Percentiles rank a stretch among this genome's conserved stretches.
phyloP scores from a whole-genome alignment of 225 moss, liverwort and hornwort genomes.

The Pleurozium schreberi region DNA sequence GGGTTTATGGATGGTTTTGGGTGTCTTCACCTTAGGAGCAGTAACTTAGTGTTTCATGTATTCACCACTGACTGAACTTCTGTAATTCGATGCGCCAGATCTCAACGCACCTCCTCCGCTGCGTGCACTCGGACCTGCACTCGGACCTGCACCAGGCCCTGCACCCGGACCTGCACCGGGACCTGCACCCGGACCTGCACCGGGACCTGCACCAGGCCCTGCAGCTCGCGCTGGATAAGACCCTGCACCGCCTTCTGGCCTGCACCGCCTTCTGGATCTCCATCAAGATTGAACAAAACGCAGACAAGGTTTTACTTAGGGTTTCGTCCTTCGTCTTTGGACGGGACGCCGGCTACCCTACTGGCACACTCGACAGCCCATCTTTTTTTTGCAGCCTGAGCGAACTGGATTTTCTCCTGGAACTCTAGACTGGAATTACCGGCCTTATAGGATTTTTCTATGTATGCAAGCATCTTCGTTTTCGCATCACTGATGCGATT shows the following conservation, averaged over 20 bases:
- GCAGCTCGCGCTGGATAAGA: background rate
- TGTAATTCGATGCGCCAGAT: background rate
- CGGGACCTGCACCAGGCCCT: background rate
- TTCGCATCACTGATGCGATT: background rate
- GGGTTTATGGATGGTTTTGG: fast-evolving
- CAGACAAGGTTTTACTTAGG: no score
- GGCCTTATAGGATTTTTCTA: background rate
- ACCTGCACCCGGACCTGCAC: background rate
- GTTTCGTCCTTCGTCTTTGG: background rate
- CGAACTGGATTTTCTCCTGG: background rate
- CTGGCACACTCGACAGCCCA: background rate
- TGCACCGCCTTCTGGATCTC: background rate
- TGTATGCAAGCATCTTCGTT: background rate
- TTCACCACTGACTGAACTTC: background rate
- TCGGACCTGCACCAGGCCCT: background rate
- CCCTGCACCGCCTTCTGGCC: no score
- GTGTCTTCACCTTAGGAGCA: background rate
- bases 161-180: background rate
- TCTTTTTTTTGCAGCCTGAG: background rate
- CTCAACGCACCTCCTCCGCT: background rate
- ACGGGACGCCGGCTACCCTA: background rate
- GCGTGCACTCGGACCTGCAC: background rate
- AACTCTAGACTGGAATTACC: background rate
- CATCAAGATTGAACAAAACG: no score
- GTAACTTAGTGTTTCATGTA: background rate